These are phyloP conservation scores for Aspergillus sp. DNA, from an alignment of 2,329 filamentous ascomycete species.

Conservation along the genomic window DNA sequence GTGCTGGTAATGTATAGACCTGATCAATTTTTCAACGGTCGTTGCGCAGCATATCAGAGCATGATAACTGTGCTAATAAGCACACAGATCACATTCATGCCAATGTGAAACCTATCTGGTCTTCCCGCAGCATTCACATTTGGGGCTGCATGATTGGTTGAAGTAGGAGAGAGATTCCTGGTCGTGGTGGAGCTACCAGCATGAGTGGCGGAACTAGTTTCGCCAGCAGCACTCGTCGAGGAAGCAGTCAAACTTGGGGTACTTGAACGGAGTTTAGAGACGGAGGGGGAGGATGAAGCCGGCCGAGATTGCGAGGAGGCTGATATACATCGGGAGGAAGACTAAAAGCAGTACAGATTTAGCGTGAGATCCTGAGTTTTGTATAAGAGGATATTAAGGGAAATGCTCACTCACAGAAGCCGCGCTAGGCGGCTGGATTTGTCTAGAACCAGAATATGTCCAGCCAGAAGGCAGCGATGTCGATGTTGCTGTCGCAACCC, in stretches of 20 bases:
- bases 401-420: constrained; percentile 65
- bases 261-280: constrained; percentile 39
- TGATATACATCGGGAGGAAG: constrained; percentile 57
- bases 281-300: constrained; percentile 51
- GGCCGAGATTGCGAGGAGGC: constrained; percentile 48
- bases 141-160: constrained; percentile 20
- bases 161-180: constrained; percentile 1
- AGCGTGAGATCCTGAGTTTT: constrained; percentile 20
- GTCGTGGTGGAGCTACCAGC: neutral
- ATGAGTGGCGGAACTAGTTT: constrained; percentile 11
- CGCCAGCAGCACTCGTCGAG: neutral
- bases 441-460: constrained; percentile 76
- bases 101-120: constrained; percentile 16
- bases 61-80: constrained; percentile 23
- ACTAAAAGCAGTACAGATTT: constrained; percentile 28
- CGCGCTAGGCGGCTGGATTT: constrained; percentile 72
- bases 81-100: constrained; percentile 24
- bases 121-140: constrained; percentile 21
- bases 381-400: constrained; percentile 24
- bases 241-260: constrained; percentile 14
- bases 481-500: constrained; percentile 57
- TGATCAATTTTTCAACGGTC: neutral
- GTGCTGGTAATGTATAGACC: neutral
- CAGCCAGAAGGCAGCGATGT: constrained; percentile 72
- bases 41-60: constrained; percentile 15